A percentile compares a stretch with the other conserved stretches of the same genome.
Conservation (phyloP, 164 flowering plant species). For the Magnolia kwangsiensis region DNA sequence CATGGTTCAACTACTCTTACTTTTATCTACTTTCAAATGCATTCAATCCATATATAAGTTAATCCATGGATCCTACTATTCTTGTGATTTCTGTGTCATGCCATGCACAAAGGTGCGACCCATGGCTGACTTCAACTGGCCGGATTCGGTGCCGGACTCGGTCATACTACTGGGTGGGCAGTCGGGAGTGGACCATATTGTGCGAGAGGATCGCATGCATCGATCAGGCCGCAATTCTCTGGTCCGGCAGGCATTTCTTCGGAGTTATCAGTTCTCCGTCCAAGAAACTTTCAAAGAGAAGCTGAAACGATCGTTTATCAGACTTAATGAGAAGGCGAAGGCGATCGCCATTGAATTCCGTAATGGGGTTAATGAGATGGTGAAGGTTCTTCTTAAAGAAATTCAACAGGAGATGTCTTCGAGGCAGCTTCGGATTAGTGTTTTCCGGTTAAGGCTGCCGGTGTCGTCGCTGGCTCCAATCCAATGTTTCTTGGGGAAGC, state of each 20-base stretch:
- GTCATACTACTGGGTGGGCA: not conserved
- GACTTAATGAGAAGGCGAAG: slow-evolving; percentile 12
- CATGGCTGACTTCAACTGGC: slow-evolving; percentile 11
- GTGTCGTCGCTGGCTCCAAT: not conserved
- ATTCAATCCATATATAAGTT: not conserved
- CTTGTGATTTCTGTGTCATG: slow-evolving; percentile 10
- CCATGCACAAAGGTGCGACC: slow-evolving; percentile 19
- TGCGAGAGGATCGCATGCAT: not conserved
- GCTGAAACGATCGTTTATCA: slow-evolving; percentile 15
- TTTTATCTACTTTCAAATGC: not conserved
- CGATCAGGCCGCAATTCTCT: slow-evolving; percentile 13
- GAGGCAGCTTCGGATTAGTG: not conserved
- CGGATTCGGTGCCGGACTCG: not conserved
- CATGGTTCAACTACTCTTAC: slow-evolving; percentile 24
- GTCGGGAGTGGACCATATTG: not conserved
- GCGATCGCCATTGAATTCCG: slow-evolving; percentile 6
- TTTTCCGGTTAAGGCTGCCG: slow-evolving; percentile 3
- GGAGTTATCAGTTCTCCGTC: slow-evolving; percentile 30
- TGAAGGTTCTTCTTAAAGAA: not conserved
- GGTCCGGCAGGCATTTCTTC: slow-evolving; percentile 32
- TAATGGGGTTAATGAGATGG: slow-evolving; percentile 5
- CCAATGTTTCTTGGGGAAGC: not conserved
- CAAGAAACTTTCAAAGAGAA: slow-evolving; percentile 19
- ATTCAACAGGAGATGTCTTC: slow-evolving; percentile 11
- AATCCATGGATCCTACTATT: not conserved